Percentiles rank a stretch among this genome's conserved stretches.
phyloP scores from a whole-genome alignment of 352 stramenopile genomes.

The Globisporangium apiculatum region DNA sequence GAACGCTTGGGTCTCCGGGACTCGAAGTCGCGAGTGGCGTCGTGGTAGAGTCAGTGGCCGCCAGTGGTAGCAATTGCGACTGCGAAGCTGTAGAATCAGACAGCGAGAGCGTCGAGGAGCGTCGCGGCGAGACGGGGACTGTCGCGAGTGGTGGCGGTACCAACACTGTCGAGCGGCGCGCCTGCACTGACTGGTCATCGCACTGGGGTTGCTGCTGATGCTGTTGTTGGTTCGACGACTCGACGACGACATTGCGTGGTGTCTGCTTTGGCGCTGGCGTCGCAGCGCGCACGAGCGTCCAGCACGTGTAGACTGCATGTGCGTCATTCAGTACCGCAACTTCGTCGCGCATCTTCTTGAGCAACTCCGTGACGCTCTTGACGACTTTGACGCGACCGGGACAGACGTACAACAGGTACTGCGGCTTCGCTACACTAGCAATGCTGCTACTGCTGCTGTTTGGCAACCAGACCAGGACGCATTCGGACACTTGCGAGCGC shows the following conservation, averaged over 20 bases:
- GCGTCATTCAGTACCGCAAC: slow-evolving; percentile 15
- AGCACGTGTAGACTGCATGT: slow-evolving; percentile 31
- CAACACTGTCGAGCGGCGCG: too few relatives aligned
- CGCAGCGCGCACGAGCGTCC: slow-evolving; percentile 18
- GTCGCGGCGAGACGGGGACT: not conserved
- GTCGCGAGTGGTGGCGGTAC: too few relatives aligned
- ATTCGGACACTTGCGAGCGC: slow-evolving; percentile 5
- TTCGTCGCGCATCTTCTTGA: slow-evolving; percentile 51
- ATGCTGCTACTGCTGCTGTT: not conserved
- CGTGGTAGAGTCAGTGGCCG: too few relatives aligned
- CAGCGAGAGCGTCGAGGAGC: too few relatives aligned
- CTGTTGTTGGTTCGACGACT: not conserved
- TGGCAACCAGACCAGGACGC: slow-evolving; percentile 43
- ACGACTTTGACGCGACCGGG: slow-evolving; percentile 64
- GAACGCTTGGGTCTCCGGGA: too few relatives aligned
- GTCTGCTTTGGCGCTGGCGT: too few relatives aligned
- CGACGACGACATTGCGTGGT: too few relatives aligned
- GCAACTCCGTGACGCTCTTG: slow-evolving; percentile 35
- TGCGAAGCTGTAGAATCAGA: too few relatives aligned
- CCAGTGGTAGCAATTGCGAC: too few relatives aligned
- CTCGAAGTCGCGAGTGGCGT: too few relatives aligned
- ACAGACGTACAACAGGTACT: slow-evolving; percentile 53
- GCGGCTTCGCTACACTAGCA: slow-evolving; percentile 7
- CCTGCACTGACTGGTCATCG: too few relatives aligned
- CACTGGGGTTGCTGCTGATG: not conserved